These are phyloP conservation scores for Fusarium algeriense DNA, from an alignment of 2,329 filamentous ascomycete species.

Conservation along the genomic window DNA sequence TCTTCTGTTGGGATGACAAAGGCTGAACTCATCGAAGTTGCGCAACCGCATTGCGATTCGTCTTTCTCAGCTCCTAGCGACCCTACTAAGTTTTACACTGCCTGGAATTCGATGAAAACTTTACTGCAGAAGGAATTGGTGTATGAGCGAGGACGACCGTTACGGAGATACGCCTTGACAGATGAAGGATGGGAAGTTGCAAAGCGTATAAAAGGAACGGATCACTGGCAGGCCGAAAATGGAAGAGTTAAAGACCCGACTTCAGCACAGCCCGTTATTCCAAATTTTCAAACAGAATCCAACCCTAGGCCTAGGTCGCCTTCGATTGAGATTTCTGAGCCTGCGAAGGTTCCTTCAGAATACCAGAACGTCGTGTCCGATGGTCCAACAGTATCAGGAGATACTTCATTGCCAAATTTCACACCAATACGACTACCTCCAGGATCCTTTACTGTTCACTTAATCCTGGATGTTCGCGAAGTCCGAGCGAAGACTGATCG, in stretches of 20 bases:
- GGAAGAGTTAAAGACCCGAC: conserved; percentile 15
- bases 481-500: conserved; percentile 78
- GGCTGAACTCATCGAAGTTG: conserved; percentile 73
- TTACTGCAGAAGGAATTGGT: conserved; percentile 79
- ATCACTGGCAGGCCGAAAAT: conserved; percentile 51
- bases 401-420: conserved; percentile 59
- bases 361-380: conserved; percentile 58
- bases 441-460: conserved; percentile 76
- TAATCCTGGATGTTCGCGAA: conserved; percentile 82
- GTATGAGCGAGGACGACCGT: conserved; percentile 75
- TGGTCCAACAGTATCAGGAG: conserved; percentile 49
- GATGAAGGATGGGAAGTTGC: conserved; percentile 84
- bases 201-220: conserved; percentile 69
- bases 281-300: conserved; percentile 12
- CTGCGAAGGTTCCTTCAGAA: conserved; percentile 25
- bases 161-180: conserved; percentile 76
- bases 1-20: conserved; percentile 71
- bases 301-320: conserved; percentile 24
- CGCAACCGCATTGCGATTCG: conserved; percentile 78
- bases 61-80: conserved; percentile 78
- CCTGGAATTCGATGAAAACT: conserved; percentile 87
- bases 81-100: conserved; percentile 78
- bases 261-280: conserved; percentile 5
- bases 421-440: conserved; percentile 72
- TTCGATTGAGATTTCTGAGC: conserved; percentile 34